Percentiles rank a stretch among this genome's conserved stretches.
These are phyloP conservation scores for Naematelia encephala DNA, from an alignment of 768 basidiomycete genomes.

Conservation along the genomic window DNA sequence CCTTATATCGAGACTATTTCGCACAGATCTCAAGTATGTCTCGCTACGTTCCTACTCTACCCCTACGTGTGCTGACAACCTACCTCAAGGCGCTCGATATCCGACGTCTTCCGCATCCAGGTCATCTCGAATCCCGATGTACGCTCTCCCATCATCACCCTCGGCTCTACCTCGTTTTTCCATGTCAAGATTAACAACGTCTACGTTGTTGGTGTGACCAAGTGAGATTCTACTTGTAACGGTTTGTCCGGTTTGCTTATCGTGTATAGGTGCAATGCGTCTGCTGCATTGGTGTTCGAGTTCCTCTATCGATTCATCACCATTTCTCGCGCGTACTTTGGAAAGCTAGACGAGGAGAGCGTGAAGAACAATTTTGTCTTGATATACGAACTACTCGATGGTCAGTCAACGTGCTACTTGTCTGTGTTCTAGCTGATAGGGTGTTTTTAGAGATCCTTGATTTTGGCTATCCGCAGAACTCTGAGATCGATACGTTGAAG, in stretches of 20 bases:
- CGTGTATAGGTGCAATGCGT: constrained; percentile 76
- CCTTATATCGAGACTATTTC: constrained; percentile 90
- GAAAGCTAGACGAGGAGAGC: constrained; percentile 94
- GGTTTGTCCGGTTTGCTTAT: neutral
- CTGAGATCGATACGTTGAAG: constrained; percentile 95
- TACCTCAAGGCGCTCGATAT: constrained; percentile 86
- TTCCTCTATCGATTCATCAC: constrained; percentile 94
- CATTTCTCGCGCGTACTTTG: constrained; percentile 93
- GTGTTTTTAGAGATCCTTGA: constrained; percentile 78
- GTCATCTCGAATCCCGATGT: constrained; percentile 97
- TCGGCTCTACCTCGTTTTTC: constrained; percentile 98
- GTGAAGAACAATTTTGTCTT: constrained; percentile 99
- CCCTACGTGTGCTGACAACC: constrained; percentile 4
- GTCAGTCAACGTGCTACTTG: constrained; percentile 54
- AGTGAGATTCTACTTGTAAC: constrained; percentile 62
- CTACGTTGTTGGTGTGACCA: constrained; percentile 92
- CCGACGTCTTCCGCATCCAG: constrained; percentile 97
- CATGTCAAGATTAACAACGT: constrained; percentile 94
- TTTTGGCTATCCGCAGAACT: constrained; percentile 98
- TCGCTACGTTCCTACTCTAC: neutral
- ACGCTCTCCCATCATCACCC: constrained; percentile 91
- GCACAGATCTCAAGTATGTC: constrained; percentile 91
- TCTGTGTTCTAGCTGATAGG: constrained; percentile 1
- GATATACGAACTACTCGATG: constrained; percentile 96
- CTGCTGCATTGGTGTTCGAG: constrained; percentile 96